Percentiles rank a stretch among this genome's conserved stretches.
Conservation (phyloP, 2,329 filamentous ascomycete genomes). For the Thielaviopsis euricoi region DNA sequence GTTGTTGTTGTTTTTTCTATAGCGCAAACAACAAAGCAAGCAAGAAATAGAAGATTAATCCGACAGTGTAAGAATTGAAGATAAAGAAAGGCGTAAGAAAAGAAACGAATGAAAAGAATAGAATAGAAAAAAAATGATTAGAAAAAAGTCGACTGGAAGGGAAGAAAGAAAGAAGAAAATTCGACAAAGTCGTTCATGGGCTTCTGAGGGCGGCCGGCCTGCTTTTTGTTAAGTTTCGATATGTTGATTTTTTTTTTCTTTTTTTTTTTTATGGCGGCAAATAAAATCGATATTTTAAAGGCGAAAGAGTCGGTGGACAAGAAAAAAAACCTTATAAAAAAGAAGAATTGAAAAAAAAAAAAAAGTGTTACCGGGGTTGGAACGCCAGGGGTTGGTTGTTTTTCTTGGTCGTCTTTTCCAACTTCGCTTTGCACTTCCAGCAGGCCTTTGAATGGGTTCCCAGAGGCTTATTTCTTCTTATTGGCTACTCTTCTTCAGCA, state of each 20-base stretch:
- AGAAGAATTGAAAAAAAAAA: conserved; percentile 1
- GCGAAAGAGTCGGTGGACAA: not conserved
- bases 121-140: not conserved
- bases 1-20: not conserved
- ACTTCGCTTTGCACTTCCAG: no score
- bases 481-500: not conserved
- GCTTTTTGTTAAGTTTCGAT: not conserved
- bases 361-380: conserved; percentile 11
- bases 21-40: no score
- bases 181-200: not conserved
- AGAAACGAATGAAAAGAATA: conserved; percentile 4
- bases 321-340: not conserved
- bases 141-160: no score
- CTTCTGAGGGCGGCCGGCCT: not conserved
- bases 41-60: no score
- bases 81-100: no score
- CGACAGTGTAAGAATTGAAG: no score
- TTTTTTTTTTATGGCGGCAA: not conserved
- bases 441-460: no score
- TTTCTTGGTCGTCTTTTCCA: conserved; percentile 3
- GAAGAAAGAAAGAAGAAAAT: conserved; percentile 11
- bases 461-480: no score
- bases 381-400: conserved; percentile 20
- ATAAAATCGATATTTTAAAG: not conserved
- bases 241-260: not conserved